phyloP scores from a whole-genome alignment of 257 asterid species.

The Solanum habrochaites region DNA sequence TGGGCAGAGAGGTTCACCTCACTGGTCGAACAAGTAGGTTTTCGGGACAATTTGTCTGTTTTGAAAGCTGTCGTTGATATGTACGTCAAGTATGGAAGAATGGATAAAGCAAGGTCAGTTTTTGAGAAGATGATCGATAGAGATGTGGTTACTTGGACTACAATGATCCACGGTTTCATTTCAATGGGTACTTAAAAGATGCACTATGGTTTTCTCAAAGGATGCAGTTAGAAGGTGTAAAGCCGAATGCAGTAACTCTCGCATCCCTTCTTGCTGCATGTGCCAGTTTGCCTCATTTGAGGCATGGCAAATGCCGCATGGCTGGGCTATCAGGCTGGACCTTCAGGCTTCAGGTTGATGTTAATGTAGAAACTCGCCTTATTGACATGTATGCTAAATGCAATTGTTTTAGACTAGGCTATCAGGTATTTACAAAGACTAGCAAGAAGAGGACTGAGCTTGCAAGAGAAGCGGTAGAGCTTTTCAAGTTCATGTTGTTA shows the following conservation, averaged over 20 bases:
- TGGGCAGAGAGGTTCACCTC: slow-evolving; percentile 57
- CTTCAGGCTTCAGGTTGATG: slow-evolving; percentile 37
- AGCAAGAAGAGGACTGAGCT: too few species aligned
- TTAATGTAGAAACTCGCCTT: slow-evolving; percentile 65
- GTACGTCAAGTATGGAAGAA: slow-evolving; percentile 67
- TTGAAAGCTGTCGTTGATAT: slow-evolving; percentile 70
- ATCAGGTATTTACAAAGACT: too few species aligned
- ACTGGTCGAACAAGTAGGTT: slow-evolving; percentile 29
- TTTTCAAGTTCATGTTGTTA: too few species aligned
- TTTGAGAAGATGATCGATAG: slow-evolving; percentile 49
- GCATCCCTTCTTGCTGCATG: slow-evolving; percentile 56
- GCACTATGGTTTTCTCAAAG: slow-evolving; percentile 28
- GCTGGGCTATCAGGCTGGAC: slow-evolving; percentile 66
- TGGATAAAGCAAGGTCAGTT: slow-evolving; percentile 51
- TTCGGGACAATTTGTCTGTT: slow-evolving; percentile 43
- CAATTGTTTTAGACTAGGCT: slow-evolving; percentile 15
- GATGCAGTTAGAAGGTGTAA: slow-evolving; percentile 52
- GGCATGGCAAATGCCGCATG: slow-evolving; percentile 78
- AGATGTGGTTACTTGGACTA: slow-evolving; percentile 86
- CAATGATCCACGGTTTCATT: slow-evolving; percentile 70
- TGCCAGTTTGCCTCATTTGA: slow-evolving; percentile 37
- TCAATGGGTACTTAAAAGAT: slow-evolving; percentile 15
- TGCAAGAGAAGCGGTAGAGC: too few species aligned
- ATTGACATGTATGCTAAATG: slow-evolving; percentile 84
- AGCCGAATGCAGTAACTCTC: slow-evolving; percentile 72